These are phyloP conservation scores for Rubia balearica DNA, from an alignment of 305 asterid species.

Conservation along the genomic window DNA sequence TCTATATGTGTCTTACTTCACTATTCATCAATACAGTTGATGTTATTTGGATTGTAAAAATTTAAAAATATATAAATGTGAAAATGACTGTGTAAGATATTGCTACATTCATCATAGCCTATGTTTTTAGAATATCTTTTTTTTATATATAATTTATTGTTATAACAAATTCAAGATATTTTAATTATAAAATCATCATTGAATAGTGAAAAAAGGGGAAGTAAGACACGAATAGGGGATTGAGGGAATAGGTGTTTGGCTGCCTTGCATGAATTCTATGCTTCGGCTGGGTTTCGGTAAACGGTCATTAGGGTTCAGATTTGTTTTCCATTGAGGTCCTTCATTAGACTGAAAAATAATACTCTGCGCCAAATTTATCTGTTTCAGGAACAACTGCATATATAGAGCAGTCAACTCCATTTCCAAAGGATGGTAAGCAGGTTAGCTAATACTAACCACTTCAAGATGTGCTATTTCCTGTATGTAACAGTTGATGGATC, in stretches of 20 bases:
- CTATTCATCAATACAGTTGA: no score
- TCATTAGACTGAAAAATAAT: slow-evolving; percentile 12
- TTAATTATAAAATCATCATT: no score
- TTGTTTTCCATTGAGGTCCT: background rate
- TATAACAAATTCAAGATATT: no score
- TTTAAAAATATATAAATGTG: no score
- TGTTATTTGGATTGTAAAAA: no score
- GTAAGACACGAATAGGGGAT: no score
- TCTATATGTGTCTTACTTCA: no score
- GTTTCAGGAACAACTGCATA: slow-evolving; percentile 86
- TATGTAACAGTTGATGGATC: slow-evolving; percentile 6
- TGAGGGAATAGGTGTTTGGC: background rate
- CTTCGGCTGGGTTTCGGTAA: background rate
- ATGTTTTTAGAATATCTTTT: no score
- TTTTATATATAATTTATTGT: no score
- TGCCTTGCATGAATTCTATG: background rate
- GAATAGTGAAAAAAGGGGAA: no score
- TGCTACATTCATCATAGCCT: no score
- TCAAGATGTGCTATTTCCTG: slow-evolving; percentile 7
- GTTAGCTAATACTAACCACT: slow-evolving; percentile 39
- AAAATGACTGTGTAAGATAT: no score
- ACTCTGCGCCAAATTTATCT: slow-evolving; percentile 18
- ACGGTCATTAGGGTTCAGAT: background rate
- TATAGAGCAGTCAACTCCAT: slow-evolving; percentile 86
- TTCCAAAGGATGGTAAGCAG: slow-evolving; percentile 99